Evolutionary conservation across 139 green algal genomes (phyloP), one percentile per base, ranked within the genome.

Genomic region (Coelastrella sp.): DNA sequence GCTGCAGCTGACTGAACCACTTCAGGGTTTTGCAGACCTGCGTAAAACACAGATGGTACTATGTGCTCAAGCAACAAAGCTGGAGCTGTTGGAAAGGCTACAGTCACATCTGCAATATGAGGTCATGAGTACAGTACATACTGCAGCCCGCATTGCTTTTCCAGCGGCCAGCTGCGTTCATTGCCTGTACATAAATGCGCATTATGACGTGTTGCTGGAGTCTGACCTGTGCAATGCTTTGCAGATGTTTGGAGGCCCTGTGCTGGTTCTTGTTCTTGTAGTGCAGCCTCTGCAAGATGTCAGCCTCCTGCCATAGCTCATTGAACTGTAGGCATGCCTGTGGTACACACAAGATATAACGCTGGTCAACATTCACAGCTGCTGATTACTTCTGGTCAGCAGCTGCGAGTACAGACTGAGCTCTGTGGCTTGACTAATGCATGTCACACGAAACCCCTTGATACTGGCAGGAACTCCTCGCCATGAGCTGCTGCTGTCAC

Each of bases 231-330:
- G 71, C 71, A 8, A 97, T 56, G 4, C 84, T 68, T 11, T 92
- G 85, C 32, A 94, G 93, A 83, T 95, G 90, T 47, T 86, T 87
- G 0, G 92, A 87, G 2, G 88, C 83, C 19, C 92, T 86, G 90
- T 97, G 95, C 88, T 97, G 95, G 85, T 92, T 94, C n/a, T 88
- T 85, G 75, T 95, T 96, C 82, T 97, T 97, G 89, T 97, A 97
- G 32, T 95, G 13, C 59, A 97, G 92, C 57, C 93, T 87, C 3
- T 94, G 86, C n/a, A 97, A 80, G 77, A 97, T 88, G 13, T 83
- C 85, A 3, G 86, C 88, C 82, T 97, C 95, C 17, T 80, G 23
- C 92, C 91, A 94, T 13, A 97, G 83, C 4, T 80, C 87, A 66
- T 16, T 6, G 5, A 81, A 85, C 65, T 91, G 87, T 47, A 91